phyloP scores from a whole-genome alignment of 768 basidiomycete species.

The Leucocoprinus birnbaumii region DNA sequence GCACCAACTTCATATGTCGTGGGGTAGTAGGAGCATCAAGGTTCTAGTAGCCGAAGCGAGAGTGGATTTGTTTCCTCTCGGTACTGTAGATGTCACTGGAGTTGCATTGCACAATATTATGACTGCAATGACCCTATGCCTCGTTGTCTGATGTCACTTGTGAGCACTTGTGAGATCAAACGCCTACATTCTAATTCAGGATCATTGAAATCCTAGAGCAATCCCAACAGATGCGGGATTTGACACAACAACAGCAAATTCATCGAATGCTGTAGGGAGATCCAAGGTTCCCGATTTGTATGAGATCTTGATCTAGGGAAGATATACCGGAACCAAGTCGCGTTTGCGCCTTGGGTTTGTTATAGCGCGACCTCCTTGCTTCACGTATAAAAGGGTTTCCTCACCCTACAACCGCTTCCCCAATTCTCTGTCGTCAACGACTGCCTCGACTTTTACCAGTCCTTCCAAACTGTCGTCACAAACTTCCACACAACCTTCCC shows the following conservation, averaged over 20 bases:
- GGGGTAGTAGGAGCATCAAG: no score
- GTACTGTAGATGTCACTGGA: neutral
- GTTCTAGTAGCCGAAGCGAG: neutral
- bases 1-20: no score
- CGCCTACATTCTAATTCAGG: no score
- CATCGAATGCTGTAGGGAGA: neutral
- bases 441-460: neutral
- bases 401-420: neutral
- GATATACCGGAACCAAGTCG: conserved; percentile 1
- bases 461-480: conserved; percentile 9
- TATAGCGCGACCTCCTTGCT: conserved; percentile 8
- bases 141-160: neutral
- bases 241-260: neutral
- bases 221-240: conserved; percentile 9
- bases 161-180: no score
- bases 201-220: conserved; percentile 3
- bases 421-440: conserved; percentile 4
- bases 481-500: neutral
- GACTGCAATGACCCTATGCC: neutral
- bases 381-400: conserved; percentile 14
- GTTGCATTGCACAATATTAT: neutral
- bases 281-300: conserved; percentile 6
- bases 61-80: neutral
- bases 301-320: conserved; percentile 8
- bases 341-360: conserved; percentile 5